Base-by-base conservation (phyloP, 2,329 filamentous ascomycete species). In the Aspergillus floridensis region DNA sequence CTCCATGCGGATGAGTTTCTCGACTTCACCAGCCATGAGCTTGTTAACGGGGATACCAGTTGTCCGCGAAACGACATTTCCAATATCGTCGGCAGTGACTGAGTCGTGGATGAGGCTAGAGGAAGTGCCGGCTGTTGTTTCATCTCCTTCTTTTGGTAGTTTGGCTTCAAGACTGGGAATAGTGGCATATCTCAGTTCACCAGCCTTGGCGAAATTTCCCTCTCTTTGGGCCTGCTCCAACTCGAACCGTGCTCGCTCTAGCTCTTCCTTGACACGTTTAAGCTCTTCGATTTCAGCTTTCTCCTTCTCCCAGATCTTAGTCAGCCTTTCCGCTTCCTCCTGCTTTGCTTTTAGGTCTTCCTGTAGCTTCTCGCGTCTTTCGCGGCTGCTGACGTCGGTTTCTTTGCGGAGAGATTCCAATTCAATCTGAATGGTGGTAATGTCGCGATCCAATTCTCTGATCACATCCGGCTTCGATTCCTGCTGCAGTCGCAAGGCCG, bases 381-480 rank as follows among this genome's bases (percentile, higher is more conserved):
- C 95, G 66, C 88, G 88, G 71, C 92, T 96, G 19, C 90, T 88
- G 52, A 96, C 83, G 66, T 99, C 95, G 11, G 88, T 96, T 74
- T 99, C 95, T 70, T 98, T 98, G 53, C 93, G 86, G 47, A 99
- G 78, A 62, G 92, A 97, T 73, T 98, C 95, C 0, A 98, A 82
- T 74, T 99, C 93, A 63, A 99, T 98, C 72, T 97, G 93, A 14
- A 98, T 92, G 0, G 93, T 98, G 86, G 97, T 96, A 61, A 98
- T 96, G 70, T 93, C 91, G 62, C 96, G 90, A 69, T 98, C 93
- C 1, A 98, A 85, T 53, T 89, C 87, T 79, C 96, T 91, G 35
- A 99, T 97, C 8, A 93, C 88, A 67, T 98, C 95, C 0, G 95
- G 95, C 68, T 97, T 98, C 68, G 92, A 96, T 75, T 99, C 95